Evolutionary conservation across 257 asterid species (phyloP).

Genomic region (Fraxinus pennsylvanica): DNA sequence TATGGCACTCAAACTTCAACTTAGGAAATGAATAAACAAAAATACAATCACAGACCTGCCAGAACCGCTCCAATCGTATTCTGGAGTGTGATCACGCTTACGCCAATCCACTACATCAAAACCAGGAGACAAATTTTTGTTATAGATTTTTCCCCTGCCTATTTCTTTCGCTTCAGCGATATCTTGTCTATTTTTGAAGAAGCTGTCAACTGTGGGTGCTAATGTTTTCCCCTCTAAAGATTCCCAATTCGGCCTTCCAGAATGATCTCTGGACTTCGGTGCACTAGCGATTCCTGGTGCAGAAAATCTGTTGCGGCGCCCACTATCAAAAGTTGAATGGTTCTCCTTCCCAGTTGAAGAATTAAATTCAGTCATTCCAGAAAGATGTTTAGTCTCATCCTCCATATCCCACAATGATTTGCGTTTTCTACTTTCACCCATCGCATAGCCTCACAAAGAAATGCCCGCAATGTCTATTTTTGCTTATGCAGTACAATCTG

Average conservation of each 20-base stretch:
- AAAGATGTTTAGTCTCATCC: constrained; percentile 36
- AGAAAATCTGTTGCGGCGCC: constrained; percentile 40
- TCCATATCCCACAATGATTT: constrained; percentile 61
- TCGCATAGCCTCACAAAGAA: constrained; percentile 36
- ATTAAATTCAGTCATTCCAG: constrained; percentile 35
- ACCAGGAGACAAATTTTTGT: constrained; percentile 58
- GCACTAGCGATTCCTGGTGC: constrained; percentile 39
- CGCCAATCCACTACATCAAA: constrained; percentile 48
- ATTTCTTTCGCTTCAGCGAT: constrained; percentile 45
- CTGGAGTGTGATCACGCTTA: constrained; percentile 44
- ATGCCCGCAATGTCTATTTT: constrained; percentile 23
- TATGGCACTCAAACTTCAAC: constrained; percentile 18
- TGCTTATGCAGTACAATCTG: constrained; percentile 50
- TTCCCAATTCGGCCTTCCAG: constrained; percentile 48
- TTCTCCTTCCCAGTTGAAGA: constrained; percentile 44
- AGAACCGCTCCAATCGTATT: constrained; percentile 43
- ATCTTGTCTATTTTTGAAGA: constrained; percentile 36
- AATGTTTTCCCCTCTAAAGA: constrained; percentile 29
- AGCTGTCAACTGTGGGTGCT: constrained; percentile 32
- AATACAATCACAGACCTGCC: constrained; percentile 47
- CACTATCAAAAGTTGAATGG: constrained; percentile 36
- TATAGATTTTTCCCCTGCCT: constrained; percentile 40
- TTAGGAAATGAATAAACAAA: constrained; percentile 13
- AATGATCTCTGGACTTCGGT: constrained; percentile 42
- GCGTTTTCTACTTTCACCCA: constrained; percentile 74